These are phyloP conservation scores for Insectozyma bohioensis DNA, from an alignment of 1,139 yeast genomes.

Conservation along the genomic window DNA sequence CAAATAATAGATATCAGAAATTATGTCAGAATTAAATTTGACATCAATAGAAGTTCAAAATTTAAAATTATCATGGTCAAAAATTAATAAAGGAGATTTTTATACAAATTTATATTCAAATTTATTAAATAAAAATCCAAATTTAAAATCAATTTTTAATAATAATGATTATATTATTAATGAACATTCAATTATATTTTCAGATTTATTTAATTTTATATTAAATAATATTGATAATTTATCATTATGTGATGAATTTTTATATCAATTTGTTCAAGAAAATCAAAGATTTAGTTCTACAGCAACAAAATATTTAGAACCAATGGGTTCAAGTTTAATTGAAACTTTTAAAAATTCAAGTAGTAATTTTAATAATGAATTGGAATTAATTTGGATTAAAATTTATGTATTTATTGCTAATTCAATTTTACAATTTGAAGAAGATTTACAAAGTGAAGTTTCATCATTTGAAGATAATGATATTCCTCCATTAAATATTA, in stretches of 20 bases:
- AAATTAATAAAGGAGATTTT: constrained; percentile 27
- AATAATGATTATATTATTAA: constrained; percentile 22
- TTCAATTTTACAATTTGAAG: constrained; percentile 27
- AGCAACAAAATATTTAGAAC: constrained; percentile 38
- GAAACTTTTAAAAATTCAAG: constrained; percentile 42
- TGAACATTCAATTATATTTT: constrained; percentile 35
- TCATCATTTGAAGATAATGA: constrained; percentile 17
- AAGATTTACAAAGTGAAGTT: constrained; percentile 11
- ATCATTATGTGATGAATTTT: constrained; percentile 32
- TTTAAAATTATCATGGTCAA: constrained; percentile 35
- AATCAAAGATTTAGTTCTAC: constrained; percentile 27
- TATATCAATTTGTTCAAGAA: constrained; percentile 34
- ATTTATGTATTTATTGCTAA: constrained; percentile 43
- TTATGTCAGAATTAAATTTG: constrained; percentile 15
- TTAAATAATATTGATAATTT: constrained; percentile 32
- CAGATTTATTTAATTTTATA: constrained; percentile 36
- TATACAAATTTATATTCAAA: constrained; percentile 35
- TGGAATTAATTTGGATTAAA: constrained; percentile 43
- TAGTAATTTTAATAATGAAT: constrained; percentile 29
- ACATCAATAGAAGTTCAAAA: constrained; percentile 12
- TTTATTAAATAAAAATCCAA: constrained; percentile 32
- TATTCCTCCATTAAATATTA: constrained; percentile 19
- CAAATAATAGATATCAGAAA: background rate
- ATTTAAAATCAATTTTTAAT: constrained; percentile 25
- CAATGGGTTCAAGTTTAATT: constrained; percentile 43